Percentiles rank a stretch among this genome's conserved stretches.
Evolutionary conservation across 1,139 yeast species (phyloP).

Genomic region (Yamadazyma atmosphaerica): DNA sequence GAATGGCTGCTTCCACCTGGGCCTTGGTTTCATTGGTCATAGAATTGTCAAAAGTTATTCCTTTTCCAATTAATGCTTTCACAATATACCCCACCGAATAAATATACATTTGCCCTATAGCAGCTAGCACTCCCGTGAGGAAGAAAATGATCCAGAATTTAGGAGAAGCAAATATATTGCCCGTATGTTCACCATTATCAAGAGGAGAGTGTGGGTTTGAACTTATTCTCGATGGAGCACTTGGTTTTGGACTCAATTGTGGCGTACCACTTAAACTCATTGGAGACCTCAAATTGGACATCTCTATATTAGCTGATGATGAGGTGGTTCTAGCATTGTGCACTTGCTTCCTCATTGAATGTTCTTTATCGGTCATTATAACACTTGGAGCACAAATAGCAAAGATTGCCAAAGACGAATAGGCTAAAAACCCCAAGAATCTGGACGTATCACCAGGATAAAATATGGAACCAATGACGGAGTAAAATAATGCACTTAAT

Average conservation of each 20-base stretch:
- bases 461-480: conserved; percentile 47
- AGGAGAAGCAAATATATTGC: conserved; percentile 27
- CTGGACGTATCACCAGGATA: conserved; percentile 53
- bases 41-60: conserved; percentile 18
- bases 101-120: conserved; percentile 63
- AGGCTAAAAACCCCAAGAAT: conserved; percentile 48
- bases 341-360: conserved; percentile 14
- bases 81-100: conserved; percentile 64
- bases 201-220: conserved; percentile 6
- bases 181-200: conserved; percentile 18
- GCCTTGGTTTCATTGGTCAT: conserved; percentile 15
- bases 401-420: conserved; percentile 39
- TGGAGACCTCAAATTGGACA: conserved; percentile 11
- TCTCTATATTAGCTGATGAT: conserved; percentile 8
- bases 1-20: conserved; percentile 32
- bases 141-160: conserved; percentile 53
- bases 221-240: conserved; percentile 7
- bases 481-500: conserved; percentile 56
- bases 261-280: conserved; percentile 1
- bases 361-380: conserved; percentile 43
- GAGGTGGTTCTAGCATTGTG: conserved; percentile 6
- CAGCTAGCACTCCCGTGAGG: conserved; percentile 51
- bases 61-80: conserved; percentile 42
- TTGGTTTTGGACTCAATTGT: conserved; percentile 2
- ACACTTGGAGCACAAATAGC: conserved; percentile 49